Conservation (phyloP, 106 monocot genomes). For the Allium fistulosum region DNA sequence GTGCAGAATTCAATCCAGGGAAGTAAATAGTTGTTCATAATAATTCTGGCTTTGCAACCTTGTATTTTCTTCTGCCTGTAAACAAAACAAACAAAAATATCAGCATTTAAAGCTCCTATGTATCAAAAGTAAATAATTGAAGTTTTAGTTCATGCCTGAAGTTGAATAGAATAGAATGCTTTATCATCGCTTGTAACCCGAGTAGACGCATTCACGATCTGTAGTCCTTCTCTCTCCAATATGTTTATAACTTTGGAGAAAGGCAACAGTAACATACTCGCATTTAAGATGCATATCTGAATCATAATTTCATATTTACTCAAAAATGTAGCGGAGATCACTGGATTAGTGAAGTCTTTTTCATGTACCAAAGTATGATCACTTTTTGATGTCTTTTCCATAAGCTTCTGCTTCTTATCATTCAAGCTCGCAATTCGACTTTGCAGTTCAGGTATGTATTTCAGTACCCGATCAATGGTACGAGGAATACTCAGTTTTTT, state of each 20-base stretch:
- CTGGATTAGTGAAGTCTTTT: slow-evolving; percentile 2
- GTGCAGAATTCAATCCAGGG: too few relatives aligned
- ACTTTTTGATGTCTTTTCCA: slow-evolving; percentile 6
- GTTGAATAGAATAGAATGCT: slow-evolving; percentile 42
- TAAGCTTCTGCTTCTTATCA: slow-evolving; percentile 45
- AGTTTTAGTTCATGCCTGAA: slow-evolving; percentile 26
- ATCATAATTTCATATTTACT: slow-evolving; percentile 38
- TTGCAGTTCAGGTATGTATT: slow-evolving; percentile 84
- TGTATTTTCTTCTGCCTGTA: too few relatives aligned
- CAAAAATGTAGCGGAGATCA: slow-evolving; percentile 34
- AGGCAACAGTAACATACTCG: neutral
- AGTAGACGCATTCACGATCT: slow-evolving; percentile 42
- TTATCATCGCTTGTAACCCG: slow-evolving; percentile 5
- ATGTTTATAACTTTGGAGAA: slow-evolving; percentile 26
- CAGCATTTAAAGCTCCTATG: too few relatives aligned
- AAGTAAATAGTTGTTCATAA: too few relatives aligned
- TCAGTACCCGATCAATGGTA: slow-evolving; percentile 37
- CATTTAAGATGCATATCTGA: slow-evolving; percentile 30
- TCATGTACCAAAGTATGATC: neutral
- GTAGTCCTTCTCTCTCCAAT: slow-evolving; percentile 44
- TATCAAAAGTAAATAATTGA: too few relatives aligned
- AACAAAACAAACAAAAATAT: too few relatives aligned
- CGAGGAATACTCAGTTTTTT: slow-evolving; percentile 65
- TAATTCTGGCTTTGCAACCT: too few relatives aligned
- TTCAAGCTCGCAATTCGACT: slow-evolving; percentile 22